Percentiles rank a stretch among this genome's conserved stretches.
These are phyloP conservation scores for Ceriops zippeliana DNA, from an alignment of 345 rosid genomes.

Conservation along the genomic window DNA sequence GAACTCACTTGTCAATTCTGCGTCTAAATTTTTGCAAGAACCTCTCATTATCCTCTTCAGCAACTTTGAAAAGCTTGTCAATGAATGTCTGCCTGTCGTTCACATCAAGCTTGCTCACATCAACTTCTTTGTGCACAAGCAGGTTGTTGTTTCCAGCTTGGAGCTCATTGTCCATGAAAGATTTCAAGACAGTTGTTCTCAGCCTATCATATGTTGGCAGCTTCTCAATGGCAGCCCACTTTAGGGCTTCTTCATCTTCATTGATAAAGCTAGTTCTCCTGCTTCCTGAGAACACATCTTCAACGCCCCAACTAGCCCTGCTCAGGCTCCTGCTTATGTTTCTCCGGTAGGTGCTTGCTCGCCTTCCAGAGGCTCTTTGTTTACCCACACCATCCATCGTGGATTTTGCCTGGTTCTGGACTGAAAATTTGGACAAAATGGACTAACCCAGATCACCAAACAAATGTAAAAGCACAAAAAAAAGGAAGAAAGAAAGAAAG, in stretches of 20 bases:
- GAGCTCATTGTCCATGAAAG: neutral
- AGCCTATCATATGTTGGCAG: constrained; percentile 18
- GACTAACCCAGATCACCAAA: too few species aligned
- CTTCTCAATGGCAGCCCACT: constrained; percentile 23
- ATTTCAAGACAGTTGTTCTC: constrained; percentile 9
- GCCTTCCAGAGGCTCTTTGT: neutral
- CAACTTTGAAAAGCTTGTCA: constrained; percentile 65
- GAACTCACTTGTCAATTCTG: constrained; percentile 65
- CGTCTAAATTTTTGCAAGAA: constrained; percentile 24
- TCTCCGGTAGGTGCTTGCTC: neutral
- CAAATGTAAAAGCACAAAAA: too few species aligned
- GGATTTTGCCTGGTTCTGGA: too few species aligned
- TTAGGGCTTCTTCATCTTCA: neutral
- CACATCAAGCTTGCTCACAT: constrained; percentile 22
- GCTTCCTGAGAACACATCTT: neutral
- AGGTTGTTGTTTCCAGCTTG: neutral
- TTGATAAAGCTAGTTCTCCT: neutral
- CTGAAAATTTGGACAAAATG: too few species aligned
- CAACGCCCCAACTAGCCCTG: neutral
- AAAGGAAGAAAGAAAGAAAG: too few species aligned
- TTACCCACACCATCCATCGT: neutral
- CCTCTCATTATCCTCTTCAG: constrained; percentile 70
- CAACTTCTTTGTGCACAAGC: constrained; percentile 1
- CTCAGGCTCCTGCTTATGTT: constrained; percentile 7
- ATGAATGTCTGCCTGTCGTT: constrained; percentile 66